Percentiles rank a stretch among this genome's conserved stretches.
Evolutionary conservation across 1,284 basidiomycete species (phyloP).

Genomic region (Phlebopus sp.): DNA sequence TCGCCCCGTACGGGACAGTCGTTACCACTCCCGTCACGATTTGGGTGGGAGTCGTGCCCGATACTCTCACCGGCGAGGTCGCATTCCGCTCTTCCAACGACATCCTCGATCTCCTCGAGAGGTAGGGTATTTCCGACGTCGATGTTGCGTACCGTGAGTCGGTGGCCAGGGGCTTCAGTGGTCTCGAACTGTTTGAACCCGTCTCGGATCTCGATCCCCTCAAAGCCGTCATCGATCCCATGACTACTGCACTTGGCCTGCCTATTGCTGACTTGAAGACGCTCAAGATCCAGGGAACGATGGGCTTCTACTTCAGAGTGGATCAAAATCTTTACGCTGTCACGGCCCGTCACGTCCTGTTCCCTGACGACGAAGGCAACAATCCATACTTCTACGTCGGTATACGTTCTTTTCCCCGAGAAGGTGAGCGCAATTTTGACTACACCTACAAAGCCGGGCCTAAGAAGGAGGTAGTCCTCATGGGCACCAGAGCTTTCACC

Average conservation of each 20-base stretch:
- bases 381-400: constrained; percentile 27
- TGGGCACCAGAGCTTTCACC: constrained; percentile 34
- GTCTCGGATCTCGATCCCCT: constrained; percentile 30
- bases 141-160: too few species aligned
- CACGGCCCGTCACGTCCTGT: constrained; percentile 36
- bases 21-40: background rate
- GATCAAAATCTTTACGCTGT: constrained; percentile 34
- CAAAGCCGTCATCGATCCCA: constrained; percentile 33
- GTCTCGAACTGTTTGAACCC: constrained; percentile 32
- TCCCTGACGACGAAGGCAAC: constrained; percentile 25
- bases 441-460: constrained; percentile 23
- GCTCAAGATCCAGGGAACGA: constrained; percentile 32
- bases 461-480: constrained; percentile 39
- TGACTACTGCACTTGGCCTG: constrained; percentile 35
- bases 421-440: constrained; percentile 29
- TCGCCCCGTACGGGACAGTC: background rate
- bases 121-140: too few species aligned
- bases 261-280: constrained; percentile 33
- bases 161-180: constrained; percentile 14
- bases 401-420: constrained; percentile 26
- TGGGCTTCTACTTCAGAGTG: constrained; percentile 36
- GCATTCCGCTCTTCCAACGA: too few species aligned
- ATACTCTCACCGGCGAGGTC: too few species aligned
- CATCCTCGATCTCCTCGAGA: too few species aligned
- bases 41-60: too few species aligned